phyloP scores from a whole-genome alignment of 352 stramenopile species.

The Halophytophthora batemanensis region DNA sequence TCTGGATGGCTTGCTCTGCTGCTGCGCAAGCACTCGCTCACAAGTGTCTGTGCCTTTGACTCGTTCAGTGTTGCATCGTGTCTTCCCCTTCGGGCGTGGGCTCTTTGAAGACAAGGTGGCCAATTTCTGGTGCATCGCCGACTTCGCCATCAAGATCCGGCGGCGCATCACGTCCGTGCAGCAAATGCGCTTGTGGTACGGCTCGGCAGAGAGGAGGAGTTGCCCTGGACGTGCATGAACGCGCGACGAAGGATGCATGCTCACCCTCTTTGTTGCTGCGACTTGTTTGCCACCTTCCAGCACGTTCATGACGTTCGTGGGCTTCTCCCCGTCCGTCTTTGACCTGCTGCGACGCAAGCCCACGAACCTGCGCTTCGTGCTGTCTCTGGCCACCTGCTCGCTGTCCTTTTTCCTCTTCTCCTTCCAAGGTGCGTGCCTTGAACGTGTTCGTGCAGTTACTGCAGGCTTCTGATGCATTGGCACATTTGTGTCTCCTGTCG shows the following conservation, averaged over 20 bases:
- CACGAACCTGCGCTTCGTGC: conserved; percentile 72
- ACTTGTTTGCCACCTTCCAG: conserved; percentile 22
- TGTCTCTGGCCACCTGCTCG: conserved; percentile 82
- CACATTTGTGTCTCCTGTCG: conserved; percentile 3
- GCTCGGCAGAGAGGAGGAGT: background rate
- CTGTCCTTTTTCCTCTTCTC: conserved; percentile 96
- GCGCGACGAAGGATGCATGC: background rate
- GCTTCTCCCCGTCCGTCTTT: conserved; percentile 84
- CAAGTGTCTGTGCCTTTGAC: conserved; percentile 1
- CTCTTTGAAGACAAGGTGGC: conserved; percentile 98
- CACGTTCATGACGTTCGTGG: conserved; percentile 73
- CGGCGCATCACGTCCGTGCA: conserved; percentile 37
- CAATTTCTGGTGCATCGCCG: conserved; percentile 95
- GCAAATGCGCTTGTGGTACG: conserved; percentile 77
- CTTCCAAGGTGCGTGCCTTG: conserved; percentile 83
- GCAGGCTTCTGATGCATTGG: background rate
- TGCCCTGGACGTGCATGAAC: background rate
- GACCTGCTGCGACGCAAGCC: conserved; percentile 66
- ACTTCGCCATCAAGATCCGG: conserved; percentile 77
- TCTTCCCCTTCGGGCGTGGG: conserved; percentile 95
- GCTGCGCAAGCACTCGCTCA: background rate
- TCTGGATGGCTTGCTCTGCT: background rate
- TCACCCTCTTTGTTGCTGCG: background rate
- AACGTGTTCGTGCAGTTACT: background rate
- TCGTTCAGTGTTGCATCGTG: conserved; percentile 81